Conservation (phyloP, 768 basidiomycete species). For the Agaricus subrufescens region DNA sequence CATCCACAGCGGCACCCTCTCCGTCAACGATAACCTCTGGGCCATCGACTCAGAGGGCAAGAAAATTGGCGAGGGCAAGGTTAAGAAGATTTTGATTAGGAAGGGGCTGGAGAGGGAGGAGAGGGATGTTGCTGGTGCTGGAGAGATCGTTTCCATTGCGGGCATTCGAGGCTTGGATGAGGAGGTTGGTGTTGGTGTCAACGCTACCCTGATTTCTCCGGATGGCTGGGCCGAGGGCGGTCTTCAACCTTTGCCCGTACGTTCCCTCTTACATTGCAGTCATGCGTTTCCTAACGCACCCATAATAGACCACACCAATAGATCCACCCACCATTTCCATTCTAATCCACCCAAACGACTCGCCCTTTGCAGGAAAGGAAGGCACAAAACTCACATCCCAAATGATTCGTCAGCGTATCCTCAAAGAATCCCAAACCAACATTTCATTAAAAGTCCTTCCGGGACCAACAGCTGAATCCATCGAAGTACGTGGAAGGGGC, state of each 20-base stretch:
- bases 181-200: constrained; percentile 29
- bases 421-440: constrained; percentile 48
- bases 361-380: constrained; percentile 40
- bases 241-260: constrained; percentile 33
- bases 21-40: constrained; percentile 33
- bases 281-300: constrained; percentile 8
- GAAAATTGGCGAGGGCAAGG: constrained; percentile 46
- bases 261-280: constrained; percentile 8
- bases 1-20: constrained; percentile 35
- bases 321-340: constrained; percentile 48
- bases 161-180: constrained; percentile 32
- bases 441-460: constrained; percentile 45
- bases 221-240: constrained; percentile 40
- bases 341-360: constrained; percentile 43
- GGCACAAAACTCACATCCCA: constrained; percentile 47
- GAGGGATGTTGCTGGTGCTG: constrained; percentile 38
- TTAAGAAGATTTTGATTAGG: constrained; percentile 38
- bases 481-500: constrained; percentile 44
- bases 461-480: constrained; percentile 43
- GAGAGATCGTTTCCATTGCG: constrained; percentile 46
- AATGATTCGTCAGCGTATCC: constrained; percentile 41
- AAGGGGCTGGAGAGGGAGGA: constrained; percentile 39
- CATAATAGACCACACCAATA: constrained; percentile 35
- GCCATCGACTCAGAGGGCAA: constrained; percentile 36
- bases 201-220: constrained; percentile 38